These are phyloP conservation scores for Microdochium bolleyi DNA, from an alignment of 2,329 filamentous ascomycete genomes.

Conservation along the genomic window DNA sequence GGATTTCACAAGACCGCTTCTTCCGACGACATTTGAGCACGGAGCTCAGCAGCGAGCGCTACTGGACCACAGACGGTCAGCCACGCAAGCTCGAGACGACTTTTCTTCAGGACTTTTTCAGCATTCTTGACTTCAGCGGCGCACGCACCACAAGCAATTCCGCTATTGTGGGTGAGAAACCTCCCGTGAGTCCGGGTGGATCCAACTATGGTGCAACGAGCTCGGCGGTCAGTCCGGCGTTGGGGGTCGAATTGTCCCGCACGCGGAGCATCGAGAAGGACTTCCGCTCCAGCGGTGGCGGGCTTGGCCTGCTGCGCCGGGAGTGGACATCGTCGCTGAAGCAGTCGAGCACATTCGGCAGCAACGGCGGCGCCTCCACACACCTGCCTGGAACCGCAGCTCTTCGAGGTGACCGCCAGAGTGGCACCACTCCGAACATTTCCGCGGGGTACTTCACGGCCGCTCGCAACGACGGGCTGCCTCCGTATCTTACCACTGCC, in stretches of 20 bases:
- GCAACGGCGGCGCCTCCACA: background rate
- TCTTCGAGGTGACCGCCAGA: background rate
- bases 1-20: slow-evolving; percentile 37
- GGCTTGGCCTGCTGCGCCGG: background rate
- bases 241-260: background rate
- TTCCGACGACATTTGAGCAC: slow-evolving; percentile 34
- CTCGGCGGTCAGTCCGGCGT: background rate
- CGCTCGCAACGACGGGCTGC: background rate
- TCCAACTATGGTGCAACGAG: background rate
- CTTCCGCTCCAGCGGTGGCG: background rate
- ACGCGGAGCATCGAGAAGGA: background rate
- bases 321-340: background rate
- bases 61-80: slow-evolving; percentile 35
- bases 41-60: slow-evolving; percentile 38
- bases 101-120: slow-evolving; percentile 35
- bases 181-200: background rate
- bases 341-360: background rate
- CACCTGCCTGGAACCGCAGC: background rate
- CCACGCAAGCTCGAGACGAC: slow-evolving; percentile 31
- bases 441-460: no score
- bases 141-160: background rate
- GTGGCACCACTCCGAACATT: no score
- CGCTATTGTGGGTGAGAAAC: background rate
- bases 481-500: background rate
- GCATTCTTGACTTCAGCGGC: slow-evolving; percentile 1